Evolutionary conservation across 768 basidiomycete species (phyloP), one percentile per base, ranked within the genome.

Genomic region (Leccinum subgranulosum): DNA sequence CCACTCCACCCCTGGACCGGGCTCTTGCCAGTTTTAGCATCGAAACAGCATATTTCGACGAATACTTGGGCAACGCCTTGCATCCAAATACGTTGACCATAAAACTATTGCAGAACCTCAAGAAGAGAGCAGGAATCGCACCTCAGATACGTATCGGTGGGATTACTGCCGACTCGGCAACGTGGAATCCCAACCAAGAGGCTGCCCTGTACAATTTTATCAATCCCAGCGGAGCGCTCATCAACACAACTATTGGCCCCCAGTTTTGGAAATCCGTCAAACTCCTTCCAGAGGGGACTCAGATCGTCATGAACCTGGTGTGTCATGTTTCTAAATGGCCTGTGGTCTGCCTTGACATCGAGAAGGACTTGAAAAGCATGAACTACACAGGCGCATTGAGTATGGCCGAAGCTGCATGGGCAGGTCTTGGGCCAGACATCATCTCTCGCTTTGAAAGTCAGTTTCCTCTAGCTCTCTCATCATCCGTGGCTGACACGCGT

Each of bases 101-200:
- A 46, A 74, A 76, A 46, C 66, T 83, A 31, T 72, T 83, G 19
- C 71, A 77, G 49, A 81, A 82, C 59, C 65, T 83, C 19, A 73
- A 73, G 43, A 66, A 69, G 25, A 76, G 81, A 15, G 77, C 80
- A 21, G 78, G 79, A 3, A 69, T 74, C 15, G 72, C 82, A 15
- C 71, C 76, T 6, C 76, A 82, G 69, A 66, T 81, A 17, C 73
- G 81, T 11, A 82, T 83, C n/a, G 80, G 81, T 23, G 81, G 82
- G 0, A 81, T 82, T 58, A 82, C 81, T 1, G 82, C 81, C 6
- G 79, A 83, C 62, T 81, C 80, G 12, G 79, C 80, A 1, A 77
- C 75, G 54, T 81, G 80, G 79, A 64, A 79, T 55, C 69, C 76
- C 0, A 68, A 73, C 11, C 75, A 77, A 48, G 70, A 74, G 33